Base-by-base conservation (phyloP, 257 asterid genomes). In the Eucommia ulmoides region DNA sequence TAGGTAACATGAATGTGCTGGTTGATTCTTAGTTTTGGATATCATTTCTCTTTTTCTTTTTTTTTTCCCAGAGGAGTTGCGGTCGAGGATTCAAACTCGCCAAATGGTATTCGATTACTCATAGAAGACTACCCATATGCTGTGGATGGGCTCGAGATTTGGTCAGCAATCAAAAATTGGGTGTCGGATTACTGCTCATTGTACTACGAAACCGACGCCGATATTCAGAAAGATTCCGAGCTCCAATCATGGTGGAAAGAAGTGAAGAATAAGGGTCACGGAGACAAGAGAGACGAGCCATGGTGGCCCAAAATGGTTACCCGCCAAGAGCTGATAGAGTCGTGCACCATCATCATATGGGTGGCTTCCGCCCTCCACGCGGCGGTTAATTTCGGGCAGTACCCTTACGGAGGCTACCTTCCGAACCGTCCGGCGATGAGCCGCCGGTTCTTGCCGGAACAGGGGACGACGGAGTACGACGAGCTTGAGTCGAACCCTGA, bases 401-500 rank as follows among this genome's bases (percentile, higher is more conserved):
- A 38, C 15, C 45, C 45, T 38, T 38, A 38, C 1, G 45, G 45
- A 8, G 45, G 45, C 45, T 38, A 38, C 45, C 45, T 38, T 14
- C 45, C 45, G 3, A 38, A 38, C 15, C 45, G 45, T 19, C 45
- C 45, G n/a, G 1, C 45, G 17, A 38, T 38, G 15, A 38, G 45
- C 45, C 45, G 45, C 15, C 14, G 45, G 17, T 15, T 38, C 14
- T 10, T 38, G 45, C 45, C 45, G 3, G 45, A 38, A 38, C 45
- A 7, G 3, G 45, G 45, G 15, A 38, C 45, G 14, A 16, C 45
- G 12, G 45, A 38, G 45, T 38, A 38, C n/a, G 45, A 38, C n/a
- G 45, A 38, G 45, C 45, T 38, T 38, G n/a, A 38, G 15, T 38
- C 45, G n/a, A 38, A 38, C 17, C 45, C 45, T 38, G 45, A 38